These are phyloP conservation scores for Russula griseocarnosa DNA, from an alignment of 768 basidiomycete species.

Conservation along the genomic window DNA sequence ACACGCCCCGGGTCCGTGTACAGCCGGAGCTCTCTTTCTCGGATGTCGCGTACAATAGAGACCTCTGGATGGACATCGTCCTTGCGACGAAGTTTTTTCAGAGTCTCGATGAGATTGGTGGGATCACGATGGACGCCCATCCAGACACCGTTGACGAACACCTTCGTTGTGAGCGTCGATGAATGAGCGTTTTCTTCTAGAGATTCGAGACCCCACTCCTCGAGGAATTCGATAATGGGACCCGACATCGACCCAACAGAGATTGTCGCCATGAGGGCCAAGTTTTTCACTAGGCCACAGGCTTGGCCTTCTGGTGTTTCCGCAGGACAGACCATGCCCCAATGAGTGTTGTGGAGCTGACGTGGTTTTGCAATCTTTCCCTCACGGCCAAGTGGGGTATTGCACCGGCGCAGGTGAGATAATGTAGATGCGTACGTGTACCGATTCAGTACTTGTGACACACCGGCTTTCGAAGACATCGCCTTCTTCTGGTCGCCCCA, in stretches of 20 bases:
- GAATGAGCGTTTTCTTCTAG: slow-evolving; percentile 91
- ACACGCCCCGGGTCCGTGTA: slow-evolving; percentile 98
- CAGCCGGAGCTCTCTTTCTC: slow-evolving; percentile 88
- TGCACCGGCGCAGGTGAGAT: slow-evolving; percentile 96
- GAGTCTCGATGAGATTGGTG: slow-evolving; percentile 84
- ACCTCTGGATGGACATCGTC: slow-evolving; percentile 96
- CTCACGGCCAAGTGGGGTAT: slow-evolving; percentile 96
- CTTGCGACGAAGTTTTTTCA: slow-evolving; percentile 87
- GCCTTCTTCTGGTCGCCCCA: slow-evolving; percentile 99
- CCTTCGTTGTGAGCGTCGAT: slow-evolving; percentile 82
- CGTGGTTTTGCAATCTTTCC: slow-evolving; percentile 99
- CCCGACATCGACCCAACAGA: slow-evolving; percentile 96
- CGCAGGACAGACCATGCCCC: slow-evolving; percentile 99
- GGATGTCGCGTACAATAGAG: slow-evolving; percentile 94
- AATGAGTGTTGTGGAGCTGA: slow-evolving; percentile 98
- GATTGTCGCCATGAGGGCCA: slow-evolving; percentile 96
- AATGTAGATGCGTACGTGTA: slow-evolving; percentile 99
- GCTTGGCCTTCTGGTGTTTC: slow-evolving; percentile 99
- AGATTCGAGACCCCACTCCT: slow-evolving; percentile 97
- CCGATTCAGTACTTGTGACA: slow-evolving; percentile 96
- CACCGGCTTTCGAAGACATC: slow-evolving; percentile 96
- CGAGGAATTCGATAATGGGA: slow-evolving; percentile 96
- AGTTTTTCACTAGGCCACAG: slow-evolving; percentile 97
- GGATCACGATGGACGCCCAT: slow-evolving; percentile 98
- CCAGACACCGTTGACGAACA: slow-evolving; percentile 99